These are phyloP conservation scores for Cercospora nicotianae DNA, from an alignment of 2,329 filamentous ascomycete species.

Conservation along the genomic window DNA sequence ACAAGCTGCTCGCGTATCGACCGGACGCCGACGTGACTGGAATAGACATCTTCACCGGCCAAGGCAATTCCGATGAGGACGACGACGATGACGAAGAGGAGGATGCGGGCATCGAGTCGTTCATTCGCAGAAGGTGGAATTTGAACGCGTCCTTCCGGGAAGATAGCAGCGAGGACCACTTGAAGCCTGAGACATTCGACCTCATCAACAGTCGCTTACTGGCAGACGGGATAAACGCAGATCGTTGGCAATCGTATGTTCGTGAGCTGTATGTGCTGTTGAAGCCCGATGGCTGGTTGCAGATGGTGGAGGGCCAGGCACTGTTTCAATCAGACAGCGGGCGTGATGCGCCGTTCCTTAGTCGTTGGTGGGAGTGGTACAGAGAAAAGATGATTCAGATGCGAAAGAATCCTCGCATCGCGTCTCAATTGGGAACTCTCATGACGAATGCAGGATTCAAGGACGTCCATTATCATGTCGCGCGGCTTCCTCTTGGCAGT, in stretches of 20 bases:
- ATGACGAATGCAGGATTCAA: slow-evolving; percentile 28
- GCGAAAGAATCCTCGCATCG: slow-evolving; percentile 30
- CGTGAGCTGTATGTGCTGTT: slow-evolving; percentile 71
- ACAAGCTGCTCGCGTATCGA: slow-evolving; percentile 38
- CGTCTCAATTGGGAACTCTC: slow-evolving; percentile 19
- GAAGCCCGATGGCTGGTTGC: slow-evolving; percentile 77
- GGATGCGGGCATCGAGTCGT: slow-evolving; percentile 30
- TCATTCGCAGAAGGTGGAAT: slow-evolving; percentile 37
- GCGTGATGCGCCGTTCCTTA: slow-evolving; percentile 24
- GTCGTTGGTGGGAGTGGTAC: slow-evolving; percentile 33
- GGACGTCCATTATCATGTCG: slow-evolving; percentile 12
- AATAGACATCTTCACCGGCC: slow-evolving; percentile 38
- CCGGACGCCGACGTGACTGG: slow-evolving; percentile 25
- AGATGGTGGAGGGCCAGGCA: slow-evolving; percentile 84
- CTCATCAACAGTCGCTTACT: slow-evolving; percentile 77
- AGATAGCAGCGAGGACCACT: slow-evolving; percentile 22
- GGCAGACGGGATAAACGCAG: slow-evolving; percentile 67
- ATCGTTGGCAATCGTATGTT: slow-evolving; percentile 74
- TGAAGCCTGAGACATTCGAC: slow-evolving; percentile 64
- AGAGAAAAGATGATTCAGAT: slow-evolving; percentile 19
- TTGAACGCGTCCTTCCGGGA: slow-evolving; percentile 37
- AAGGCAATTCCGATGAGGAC: slow-evolving; percentile 28
- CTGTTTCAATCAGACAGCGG: slow-evolving; percentile 76
- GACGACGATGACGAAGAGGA: slow-evolving; percentile 29
- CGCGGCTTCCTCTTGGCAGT: slow-evolving; percentile 11